A percentile compares a stretch with the other conserved stretches of the same genome.
These are phyloP conservation scores for Rhinocladiella similis DNA, from an alignment of 2,329 filamentous ascomycete genomes.

Conservation along the genomic window DNA sequence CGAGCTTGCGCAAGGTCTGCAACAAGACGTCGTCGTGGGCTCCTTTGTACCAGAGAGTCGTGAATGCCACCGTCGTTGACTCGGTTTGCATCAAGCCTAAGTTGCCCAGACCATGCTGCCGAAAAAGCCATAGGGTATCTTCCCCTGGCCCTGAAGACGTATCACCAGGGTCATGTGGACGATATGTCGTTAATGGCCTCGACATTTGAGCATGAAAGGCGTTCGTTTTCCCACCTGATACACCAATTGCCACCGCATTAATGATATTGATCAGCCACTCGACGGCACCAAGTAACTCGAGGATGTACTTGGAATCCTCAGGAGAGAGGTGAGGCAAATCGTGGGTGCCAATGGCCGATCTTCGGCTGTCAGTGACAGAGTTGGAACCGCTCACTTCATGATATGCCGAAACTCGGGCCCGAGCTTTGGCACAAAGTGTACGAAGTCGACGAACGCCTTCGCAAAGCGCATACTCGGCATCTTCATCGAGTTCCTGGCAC, in stretches of 20 bases:
- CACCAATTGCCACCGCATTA: background rate
- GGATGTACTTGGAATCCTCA: background rate
- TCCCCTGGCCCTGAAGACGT: background rate
- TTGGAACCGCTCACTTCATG: background rate
- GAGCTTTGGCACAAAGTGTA: background rate
- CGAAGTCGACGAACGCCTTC: slow-evolving; percentile 1
- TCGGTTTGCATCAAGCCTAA: background rate
- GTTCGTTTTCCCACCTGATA: background rate
- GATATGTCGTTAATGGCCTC: background rate
- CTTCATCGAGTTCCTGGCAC: background rate
- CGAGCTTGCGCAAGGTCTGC: background rate
- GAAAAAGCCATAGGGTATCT: background rate
- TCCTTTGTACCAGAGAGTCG: background rate
- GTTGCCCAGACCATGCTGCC: background rate
- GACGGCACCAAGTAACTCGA: background rate
- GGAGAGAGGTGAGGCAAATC: background rate
- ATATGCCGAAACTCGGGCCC: background rate
- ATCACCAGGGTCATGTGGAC: background rate
- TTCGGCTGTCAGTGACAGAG: background rate
- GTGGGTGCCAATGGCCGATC: too few relatives aligned
- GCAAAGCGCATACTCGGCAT: background rate
- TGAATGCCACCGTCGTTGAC: background rate
- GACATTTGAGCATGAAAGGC: background rate
- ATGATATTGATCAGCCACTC: background rate
- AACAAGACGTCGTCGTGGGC: background rate